Conservation (phyloP, 257 asterid genomes). For the Solanum sitiens region DNA sequence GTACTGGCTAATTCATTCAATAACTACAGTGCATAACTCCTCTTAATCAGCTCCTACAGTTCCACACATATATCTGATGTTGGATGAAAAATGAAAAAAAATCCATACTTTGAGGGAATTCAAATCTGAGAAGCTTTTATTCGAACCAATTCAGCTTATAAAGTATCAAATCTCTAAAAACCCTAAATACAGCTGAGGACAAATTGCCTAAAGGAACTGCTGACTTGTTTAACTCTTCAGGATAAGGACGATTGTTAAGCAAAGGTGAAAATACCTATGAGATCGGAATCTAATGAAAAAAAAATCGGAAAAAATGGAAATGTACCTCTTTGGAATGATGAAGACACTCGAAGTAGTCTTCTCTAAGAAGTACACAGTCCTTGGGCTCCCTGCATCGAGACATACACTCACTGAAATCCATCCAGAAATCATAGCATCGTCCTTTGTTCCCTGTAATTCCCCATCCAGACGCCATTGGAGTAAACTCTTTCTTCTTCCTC, state of each 20-base stretch:
- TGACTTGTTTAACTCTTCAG: neutral
- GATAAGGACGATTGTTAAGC: neutral
- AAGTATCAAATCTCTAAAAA: neutral
- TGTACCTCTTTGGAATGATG: constrained; percentile 91
- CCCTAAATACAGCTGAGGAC: neutral
- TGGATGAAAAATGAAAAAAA: neutral
- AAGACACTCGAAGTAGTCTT: constrained; percentile 95
- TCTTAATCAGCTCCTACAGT: neutral
- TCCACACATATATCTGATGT: neutral
- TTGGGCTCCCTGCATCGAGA: constrained; percentile 85
- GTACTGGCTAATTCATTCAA: neutral
- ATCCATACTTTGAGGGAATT: neutral
- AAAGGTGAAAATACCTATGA: neutral
- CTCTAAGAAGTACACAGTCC: constrained; percentile 86
- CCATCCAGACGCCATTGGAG: constrained; percentile 89
- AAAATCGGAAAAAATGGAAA: neutral
- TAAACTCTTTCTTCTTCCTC: neutral
- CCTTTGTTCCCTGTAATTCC: constrained; percentile 97
- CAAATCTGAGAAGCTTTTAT: neutral
- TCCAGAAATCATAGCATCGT: constrained; percentile 97
- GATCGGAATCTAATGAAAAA: neutral
- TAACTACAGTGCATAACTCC: neutral
- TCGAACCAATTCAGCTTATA: neutral
- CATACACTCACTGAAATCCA: constrained; percentile 94
- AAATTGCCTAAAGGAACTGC: neutral